Conservation (phyloP, 441 rosid genomes). For the Gossypium davidsonii region DNA sequence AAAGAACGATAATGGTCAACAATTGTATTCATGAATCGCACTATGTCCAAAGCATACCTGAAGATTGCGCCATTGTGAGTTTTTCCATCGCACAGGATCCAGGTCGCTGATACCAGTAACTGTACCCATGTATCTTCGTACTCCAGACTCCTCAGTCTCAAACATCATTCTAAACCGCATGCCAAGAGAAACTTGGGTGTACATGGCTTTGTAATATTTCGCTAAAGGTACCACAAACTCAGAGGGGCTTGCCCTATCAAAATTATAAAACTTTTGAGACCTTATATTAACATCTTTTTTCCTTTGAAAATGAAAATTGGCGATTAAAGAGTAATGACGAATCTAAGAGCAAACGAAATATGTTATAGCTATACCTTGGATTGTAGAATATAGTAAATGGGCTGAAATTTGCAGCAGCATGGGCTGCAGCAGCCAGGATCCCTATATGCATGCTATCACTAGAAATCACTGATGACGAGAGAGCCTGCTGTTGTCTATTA, state of each 20-base stretch:
- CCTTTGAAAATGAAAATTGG: neutral
- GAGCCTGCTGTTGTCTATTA: slow-evolving; percentile 54
- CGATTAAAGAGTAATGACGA: neutral
- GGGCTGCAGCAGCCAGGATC: slow-evolving; percentile 76
- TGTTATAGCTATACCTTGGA: slow-evolving; percentile 35
- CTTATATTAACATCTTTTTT: neutral
- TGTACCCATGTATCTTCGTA: slow-evolving; percentile 92
- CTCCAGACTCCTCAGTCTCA: slow-evolving; percentile 66
- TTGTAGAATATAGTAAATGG: slow-evolving; percentile 61
- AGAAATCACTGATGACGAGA: slow-evolving; percentile 61
- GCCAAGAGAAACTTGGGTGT: slow-evolving; percentile 82
- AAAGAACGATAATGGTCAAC: neutral
- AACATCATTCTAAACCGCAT: slow-evolving; percentile 96
- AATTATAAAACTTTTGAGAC: slow-evolving; percentile 18
- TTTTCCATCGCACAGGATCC: slow-evolving; percentile 83
- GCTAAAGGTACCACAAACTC: slow-evolving; percentile 95
- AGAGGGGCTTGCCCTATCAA: slow-evolving; percentile 79
- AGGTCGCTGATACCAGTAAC: slow-evolving; percentile 78
- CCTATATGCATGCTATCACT: slow-evolving; percentile 82
- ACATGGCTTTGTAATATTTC: slow-evolving; percentile 79
- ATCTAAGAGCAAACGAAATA: neutral
- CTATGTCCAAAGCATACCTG: slow-evolving; percentile 47
- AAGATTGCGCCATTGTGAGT: slow-evolving; percentile 93
- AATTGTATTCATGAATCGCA: neutral
- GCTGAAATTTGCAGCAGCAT: slow-evolving; percentile 63